A percentile compares a stretch with the other conserved stretches of the same genome.
These are phyloP conservation scores for Talaromyces stipitatus DNA, from an alignment of 495 filamentous ascomycete species.

Conservation along the genomic window DNA sequence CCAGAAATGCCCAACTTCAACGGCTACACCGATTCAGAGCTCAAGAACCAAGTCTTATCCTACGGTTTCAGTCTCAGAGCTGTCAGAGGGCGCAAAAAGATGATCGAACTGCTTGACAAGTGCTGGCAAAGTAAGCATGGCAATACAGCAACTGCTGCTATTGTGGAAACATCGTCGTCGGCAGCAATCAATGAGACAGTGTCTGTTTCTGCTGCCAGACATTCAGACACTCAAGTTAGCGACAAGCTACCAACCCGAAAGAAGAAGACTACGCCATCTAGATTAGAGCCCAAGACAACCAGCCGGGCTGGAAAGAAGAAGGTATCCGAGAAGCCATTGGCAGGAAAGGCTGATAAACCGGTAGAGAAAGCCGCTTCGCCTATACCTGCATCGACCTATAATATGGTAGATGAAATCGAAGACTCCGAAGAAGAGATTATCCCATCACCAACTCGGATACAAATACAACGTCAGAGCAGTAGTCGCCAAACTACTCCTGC, in stretches of 20 bases:
- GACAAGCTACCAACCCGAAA: background rate
- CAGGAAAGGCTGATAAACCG: background rate
- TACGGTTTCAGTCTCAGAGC: conserved; percentile 79
- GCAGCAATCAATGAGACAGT: background rate
- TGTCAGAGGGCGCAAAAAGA: conserved; percentile 58
- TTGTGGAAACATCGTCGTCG: background rate
- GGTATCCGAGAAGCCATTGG: background rate
- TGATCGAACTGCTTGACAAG: conserved; percentile 63
- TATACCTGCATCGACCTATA: conserved; percentile 19
- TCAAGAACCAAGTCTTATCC: conserved; percentile 52
- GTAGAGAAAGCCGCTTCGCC: background rate
- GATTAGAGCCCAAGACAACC: background rate
- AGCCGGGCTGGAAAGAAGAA: background rate
- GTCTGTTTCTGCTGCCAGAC: background rate
- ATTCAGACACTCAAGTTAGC: background rate
- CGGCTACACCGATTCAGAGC: conserved; percentile 53
- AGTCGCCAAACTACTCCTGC: background rate
- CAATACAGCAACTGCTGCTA: background rate
- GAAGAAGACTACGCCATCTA: background rate
- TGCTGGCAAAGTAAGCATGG: conserved; percentile 58
- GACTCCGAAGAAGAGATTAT: conserved; percentile 51
- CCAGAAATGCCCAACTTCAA: conserved; percentile 52
- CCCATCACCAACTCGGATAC: conserved; percentile 27
- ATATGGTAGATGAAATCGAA: conserved; percentile 50
- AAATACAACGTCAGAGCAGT: conserved; percentile 4